Conservation (phyloP, 2,329 filamentous ascomycete species). For the Cladosporium sphaerospermum region DNA sequence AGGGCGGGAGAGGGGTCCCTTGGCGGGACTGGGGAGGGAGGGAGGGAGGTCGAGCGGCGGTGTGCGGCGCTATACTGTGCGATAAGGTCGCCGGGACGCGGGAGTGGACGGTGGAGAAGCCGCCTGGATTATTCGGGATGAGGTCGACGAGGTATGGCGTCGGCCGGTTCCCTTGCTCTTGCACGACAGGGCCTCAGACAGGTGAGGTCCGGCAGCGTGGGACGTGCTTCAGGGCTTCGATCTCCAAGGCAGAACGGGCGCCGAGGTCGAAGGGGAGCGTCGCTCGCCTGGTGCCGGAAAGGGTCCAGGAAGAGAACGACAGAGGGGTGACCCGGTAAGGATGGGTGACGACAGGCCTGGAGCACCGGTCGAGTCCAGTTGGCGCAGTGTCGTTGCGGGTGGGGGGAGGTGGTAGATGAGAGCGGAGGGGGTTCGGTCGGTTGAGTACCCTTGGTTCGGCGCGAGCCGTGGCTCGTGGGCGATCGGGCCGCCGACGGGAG, state of each 20-base stretch:
- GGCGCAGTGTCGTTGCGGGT: conserved; percentile 4
- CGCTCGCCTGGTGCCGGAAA: neutral
- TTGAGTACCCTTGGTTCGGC: neutral
- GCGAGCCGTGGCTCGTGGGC: neutral
- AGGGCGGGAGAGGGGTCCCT: neutral
- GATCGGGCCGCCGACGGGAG: neutral
- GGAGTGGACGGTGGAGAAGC: neutral
- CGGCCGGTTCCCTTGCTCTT: conserved; percentile 1
- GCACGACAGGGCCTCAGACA: conserved; percentile 4
- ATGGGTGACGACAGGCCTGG: neutral
- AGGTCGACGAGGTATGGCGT: neutral
- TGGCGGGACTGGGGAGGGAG: neutral
- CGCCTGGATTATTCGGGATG: neutral
- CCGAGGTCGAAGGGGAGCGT: neutral
- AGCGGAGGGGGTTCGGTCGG: neutral
- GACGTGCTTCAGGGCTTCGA: conserved; percentile 1
- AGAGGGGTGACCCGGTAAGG: neutral
- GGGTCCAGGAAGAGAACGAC: neutral
- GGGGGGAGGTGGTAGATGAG: conserved; percentile 2
- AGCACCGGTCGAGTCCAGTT: conserved; percentile 5
- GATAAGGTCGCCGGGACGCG: neutral
- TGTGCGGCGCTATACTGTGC: conserved; percentile 4
- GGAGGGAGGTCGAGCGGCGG: neutral
- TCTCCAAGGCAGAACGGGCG: neutral
- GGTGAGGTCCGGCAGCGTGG: neutral